These are phyloP conservation scores for Metschnikowia hibisci DNA, from an alignment of 805 yeast species.

Conservation along the genomic window DNA sequence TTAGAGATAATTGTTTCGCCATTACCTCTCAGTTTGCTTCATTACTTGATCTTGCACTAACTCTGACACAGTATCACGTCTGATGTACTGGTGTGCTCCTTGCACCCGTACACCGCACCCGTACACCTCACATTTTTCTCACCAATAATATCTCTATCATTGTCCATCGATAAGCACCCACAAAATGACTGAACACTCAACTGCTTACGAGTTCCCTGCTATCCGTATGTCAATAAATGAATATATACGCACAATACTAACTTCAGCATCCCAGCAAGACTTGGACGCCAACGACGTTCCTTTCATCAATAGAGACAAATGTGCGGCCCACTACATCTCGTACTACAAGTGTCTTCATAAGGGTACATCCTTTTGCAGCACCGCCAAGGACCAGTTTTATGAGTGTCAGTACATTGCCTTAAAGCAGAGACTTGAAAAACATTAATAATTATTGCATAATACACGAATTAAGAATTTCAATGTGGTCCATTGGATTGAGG, in stretches of 20 bases:
- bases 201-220: constrained; percentile 35
- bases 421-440: constrained; percentile 38
- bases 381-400: constrained; percentile 41
- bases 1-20: no score
- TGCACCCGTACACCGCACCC: constrained; percentile 3
- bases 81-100: neutral
- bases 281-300: constrained; percentile 41
- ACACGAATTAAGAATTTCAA: neutral
- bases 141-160: constrained; percentile 2
- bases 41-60: no score
- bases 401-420: constrained; percentile 42
- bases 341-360: constrained; percentile 43
- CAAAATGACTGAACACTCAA: constrained; percentile 16
- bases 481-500: neutral
- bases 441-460: constrained; percentile 13
- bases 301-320: constrained; percentile 41
- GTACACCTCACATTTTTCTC: constrained; percentile 4
- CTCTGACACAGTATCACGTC: no score
- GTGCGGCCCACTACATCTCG: constrained; percentile 41
- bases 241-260: constrained; percentile 5
- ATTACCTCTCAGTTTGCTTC: no score
- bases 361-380: constrained; percentile 39
- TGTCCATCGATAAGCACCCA: neutral
- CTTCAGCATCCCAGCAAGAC: constrained; percentile 25
- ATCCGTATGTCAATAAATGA: constrained; percentile 31